Conservation (phyloP, 805 yeast species). For the Ascoidea asiatica region DNA sequence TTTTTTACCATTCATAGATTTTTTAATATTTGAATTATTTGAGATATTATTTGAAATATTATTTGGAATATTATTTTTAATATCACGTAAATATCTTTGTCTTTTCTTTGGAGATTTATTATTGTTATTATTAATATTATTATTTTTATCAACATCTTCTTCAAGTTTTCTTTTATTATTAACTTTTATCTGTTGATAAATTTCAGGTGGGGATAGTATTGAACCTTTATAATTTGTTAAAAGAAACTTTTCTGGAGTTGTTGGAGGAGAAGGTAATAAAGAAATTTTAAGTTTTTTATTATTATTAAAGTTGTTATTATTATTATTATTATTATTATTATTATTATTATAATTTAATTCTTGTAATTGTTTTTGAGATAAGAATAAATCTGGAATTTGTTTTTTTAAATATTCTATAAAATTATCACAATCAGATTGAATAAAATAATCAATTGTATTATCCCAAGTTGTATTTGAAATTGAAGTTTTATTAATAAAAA, state of each 20-base stretch:
- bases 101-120: background rate
- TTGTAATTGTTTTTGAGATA: conserved; percentile 29
- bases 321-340: too few relatives aligned
- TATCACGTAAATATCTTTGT: background rate
- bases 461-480: conserved; percentile 56
- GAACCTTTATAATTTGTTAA: background rate
- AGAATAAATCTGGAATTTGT: conserved; percentile 50
- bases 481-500: conserved; percentile 61
- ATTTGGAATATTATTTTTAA: background rate
- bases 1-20: background rate
- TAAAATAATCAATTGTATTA: conserved; percentile 62
- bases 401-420: conserved; percentile 49
- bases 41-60: background rate
- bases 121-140: too few relatives aligned
- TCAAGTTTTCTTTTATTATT: background rate
- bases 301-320: too few relatives aligned
- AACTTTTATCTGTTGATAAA: background rate
- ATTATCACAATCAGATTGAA: conserved; percentile 67
- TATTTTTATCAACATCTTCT: too few relatives aligned
- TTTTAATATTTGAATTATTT: background rate
- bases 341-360: conserved; percentile 14
- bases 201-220: background rate
- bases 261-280: background rate
- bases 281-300: too few relatives aligned
- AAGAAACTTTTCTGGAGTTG: too few relatives aligned